These are phyloP conservation scores for Wickerhamiella azyma DNA, from an alignment of 805 yeast species.

Conservation along the genomic window DNA sequence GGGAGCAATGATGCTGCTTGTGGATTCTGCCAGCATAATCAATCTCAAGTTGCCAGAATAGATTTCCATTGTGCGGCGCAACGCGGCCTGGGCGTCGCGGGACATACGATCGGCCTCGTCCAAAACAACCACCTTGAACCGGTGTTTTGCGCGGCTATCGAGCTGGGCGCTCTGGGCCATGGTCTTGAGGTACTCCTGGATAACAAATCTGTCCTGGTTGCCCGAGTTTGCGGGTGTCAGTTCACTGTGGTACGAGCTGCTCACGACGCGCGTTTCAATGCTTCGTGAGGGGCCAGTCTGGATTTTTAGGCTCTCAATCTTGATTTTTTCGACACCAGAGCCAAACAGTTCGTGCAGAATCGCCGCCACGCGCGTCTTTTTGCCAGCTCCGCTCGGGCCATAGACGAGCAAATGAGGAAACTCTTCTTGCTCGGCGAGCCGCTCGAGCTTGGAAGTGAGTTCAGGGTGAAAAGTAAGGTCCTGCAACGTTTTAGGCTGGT, in stretches of 20 bases:
- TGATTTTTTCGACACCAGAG: conserved; percentile 63
- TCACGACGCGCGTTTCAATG: conserved; percentile 83
- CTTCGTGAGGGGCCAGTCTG: conserved; percentile 57
- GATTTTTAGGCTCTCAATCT: conserved; percentile 80
- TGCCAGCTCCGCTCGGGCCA: conserved; percentile 97
- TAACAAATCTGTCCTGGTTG: conserved; percentile 84
- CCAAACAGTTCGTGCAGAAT: conserved; percentile 73
- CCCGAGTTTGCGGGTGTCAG: conserved; percentile 97
- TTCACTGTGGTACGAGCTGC: conserved; percentile 81
- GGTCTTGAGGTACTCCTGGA: conserved; percentile 86
- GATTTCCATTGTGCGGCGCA: conserved; percentile 65
- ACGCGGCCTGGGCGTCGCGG: conserved; percentile 82
- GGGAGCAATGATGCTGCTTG: conserved; percentile 86
- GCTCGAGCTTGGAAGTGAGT: conserved; percentile 48
- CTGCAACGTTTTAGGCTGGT: conserved; percentile 61
- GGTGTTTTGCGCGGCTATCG: conserved; percentile 46
- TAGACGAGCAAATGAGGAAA: conserved; percentile 85
- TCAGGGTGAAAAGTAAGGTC: conserved; percentile 52
- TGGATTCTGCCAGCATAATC: conserved; percentile 73
- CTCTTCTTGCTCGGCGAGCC: conserved; percentile 60
- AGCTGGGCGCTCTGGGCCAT: conserved; percentile 92
- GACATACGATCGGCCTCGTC: conserved; percentile 97
- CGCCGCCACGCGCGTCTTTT: conserved; percentile 81
- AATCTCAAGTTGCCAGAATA: conserved; percentile 68
- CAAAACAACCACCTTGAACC: conserved; percentile 65